Conservation (phyloP, 495 filamentous ascomycete species). For the Staphylotrichum tortipilum region DNA sequence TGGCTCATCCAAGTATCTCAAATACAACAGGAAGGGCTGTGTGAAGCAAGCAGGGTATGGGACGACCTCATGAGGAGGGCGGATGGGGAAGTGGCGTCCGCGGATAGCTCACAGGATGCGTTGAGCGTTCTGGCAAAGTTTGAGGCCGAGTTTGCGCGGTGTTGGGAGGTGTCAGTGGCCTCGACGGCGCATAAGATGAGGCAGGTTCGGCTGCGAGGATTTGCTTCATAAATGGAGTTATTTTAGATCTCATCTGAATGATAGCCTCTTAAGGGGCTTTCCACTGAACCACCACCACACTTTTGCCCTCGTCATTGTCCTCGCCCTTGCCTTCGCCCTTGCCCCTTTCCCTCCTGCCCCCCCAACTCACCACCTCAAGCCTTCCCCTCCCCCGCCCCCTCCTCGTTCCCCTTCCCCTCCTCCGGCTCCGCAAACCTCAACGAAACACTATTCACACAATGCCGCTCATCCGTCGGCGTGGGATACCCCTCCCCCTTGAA, state of each 20-base stretch:
- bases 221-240: not conserved
- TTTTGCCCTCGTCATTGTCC: too few relatives aligned
- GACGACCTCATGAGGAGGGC: conserved; percentile 18
- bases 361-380: not conserved
- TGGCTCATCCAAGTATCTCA: not conserved
- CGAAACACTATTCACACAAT: conserved; percentile 94
- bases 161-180: conserved; percentile 6
- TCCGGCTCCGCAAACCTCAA: conserved; percentile 68
- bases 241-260: too few relatives aligned
- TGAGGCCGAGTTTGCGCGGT: conserved; percentile 9
- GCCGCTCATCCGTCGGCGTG: conserved; percentile 89
- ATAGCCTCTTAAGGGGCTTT: too few relatives aligned
- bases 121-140: conserved; percentile 5
- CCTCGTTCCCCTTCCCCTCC: conserved; percentile 33
- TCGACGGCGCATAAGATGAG: conserved; percentile 12
- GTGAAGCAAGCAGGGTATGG: conserved; percentile 18
- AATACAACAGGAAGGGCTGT: conserved; percentile 15
- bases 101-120: conserved; percentile 2
- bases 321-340: too few relatives aligned
- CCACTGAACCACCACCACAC: too few relatives aligned
- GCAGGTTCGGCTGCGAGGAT: not conserved
- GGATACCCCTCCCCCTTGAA: conserved; percentile 91
- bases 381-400: conserved; percentile 17
- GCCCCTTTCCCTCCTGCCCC: not conserved
- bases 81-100: conserved; percentile 3